Base-by-base conservation (phyloP, 306 rosid genomes). In the Oxytropis ochrocephala region DNA sequence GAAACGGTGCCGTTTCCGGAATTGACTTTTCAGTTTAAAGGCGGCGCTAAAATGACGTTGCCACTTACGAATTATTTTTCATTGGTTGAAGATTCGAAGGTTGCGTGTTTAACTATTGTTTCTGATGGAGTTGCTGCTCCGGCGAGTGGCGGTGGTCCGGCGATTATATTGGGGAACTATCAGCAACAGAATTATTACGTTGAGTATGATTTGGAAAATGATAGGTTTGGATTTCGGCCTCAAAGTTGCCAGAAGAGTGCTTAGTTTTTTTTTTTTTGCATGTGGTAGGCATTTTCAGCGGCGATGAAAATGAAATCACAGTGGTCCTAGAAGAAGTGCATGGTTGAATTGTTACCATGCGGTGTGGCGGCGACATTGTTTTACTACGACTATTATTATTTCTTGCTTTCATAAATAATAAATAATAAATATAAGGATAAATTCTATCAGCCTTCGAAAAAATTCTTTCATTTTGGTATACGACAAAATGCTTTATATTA, bases 141-240 rank as follows among this genome's bases (percentile, higher is more conserved):
- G 1, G 74, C 8, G 9, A 12, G 5, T 8, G 13, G 29, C 0
- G 35, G 66, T 1, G 98, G 98, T 2, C 98, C 98, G 68, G 86
- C 94, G n/a, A 42, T 94, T 0, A 86, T 94, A 7, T 67, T 94
- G 29, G 98, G 98, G 4, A 91, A 81, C 30, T 88, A 49, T 53
- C 98, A 90, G 81, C 98, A 94, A 80, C 94, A 84, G 81, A 84
- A 94, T 84, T 85, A 80, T 60, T 59, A 75, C 16, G 67, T 94
- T 11, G 98, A 88, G 46, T 94, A 81, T 33, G 97, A 94, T 74
- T 82, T 94, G 84, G 88, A 82, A 70, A 75, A 80, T 36, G 76
- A 79, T 55, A 82, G 84, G 67, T 72, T 90, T 29, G 98, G 98
- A 13, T 94, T 94, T 60, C 63, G 78, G 14, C 72, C 72, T 46